A percentile compares a stretch with the other conserved stretches of the same genome.
phyloP scores from a whole-genome alignment of 108 stramenopile genomes.

The Nitzschia putrida region DNA sequence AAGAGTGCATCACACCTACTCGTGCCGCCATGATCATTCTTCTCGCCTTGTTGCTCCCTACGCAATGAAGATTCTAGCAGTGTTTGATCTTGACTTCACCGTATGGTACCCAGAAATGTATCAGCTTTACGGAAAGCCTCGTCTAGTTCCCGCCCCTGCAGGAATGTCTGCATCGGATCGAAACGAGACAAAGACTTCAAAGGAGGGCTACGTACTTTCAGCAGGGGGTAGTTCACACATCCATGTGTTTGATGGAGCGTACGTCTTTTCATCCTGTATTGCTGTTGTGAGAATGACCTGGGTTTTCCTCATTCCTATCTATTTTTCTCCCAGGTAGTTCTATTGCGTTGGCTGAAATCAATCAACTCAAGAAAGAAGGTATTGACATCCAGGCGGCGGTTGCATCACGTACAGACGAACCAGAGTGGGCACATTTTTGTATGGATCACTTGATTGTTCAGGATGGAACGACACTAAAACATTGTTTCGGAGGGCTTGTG shows the following conservation, averaged over 20 bases:
- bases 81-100: conserved; percentile 56
- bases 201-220: conserved; percentile 29
- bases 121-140: conserved; percentile 45
- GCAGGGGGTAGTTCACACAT: conserved; percentile 32
- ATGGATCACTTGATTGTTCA: conserved; percentile 61
- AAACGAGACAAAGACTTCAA: conserved; percentile 22
- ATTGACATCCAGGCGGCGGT: conserved; percentile 60
- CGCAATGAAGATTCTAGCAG: conserved; percentile 16
- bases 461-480: conserved; percentile 42
- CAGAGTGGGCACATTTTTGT: conserved; percentile 65
- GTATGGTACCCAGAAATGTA: conserved; percentile 65
- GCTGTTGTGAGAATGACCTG: background rate
- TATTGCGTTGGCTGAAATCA: conserved; percentile 61
- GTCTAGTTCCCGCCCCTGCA: conserved; percentile 7
- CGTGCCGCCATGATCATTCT: too few relatives aligned
- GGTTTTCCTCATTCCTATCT: background rate
- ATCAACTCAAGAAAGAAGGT: conserved; percentile 41
- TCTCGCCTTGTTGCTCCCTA: too few relatives aligned
- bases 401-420: conserved; percentile 78
- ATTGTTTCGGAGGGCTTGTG: conserved; percentile 49
- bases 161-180: conserved; percentile 12
- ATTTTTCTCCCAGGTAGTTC: conserved; percentile 10
- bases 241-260: conserved; percentile 54
- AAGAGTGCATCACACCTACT: too few relatives aligned
- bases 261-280: conserved; percentile 13